These are phyloP conservation scores for Arthrobotrys musiformis DNA, from an alignment of 2,329 filamentous ascomycete species.

Conservation along the genomic window DNA sequence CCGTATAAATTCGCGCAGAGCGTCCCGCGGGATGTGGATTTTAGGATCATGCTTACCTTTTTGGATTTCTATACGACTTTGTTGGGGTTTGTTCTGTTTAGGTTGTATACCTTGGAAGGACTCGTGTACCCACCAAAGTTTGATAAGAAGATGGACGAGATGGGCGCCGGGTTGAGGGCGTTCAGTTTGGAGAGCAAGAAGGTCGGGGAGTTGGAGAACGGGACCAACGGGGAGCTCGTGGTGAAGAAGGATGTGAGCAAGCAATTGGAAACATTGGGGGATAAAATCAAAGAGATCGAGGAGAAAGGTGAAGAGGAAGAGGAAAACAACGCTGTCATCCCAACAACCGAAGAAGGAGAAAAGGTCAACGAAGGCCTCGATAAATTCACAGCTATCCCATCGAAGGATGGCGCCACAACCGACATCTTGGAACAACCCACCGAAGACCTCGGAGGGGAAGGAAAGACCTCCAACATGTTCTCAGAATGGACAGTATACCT, in stretches of 20 bases:
- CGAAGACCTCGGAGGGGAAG: slow-evolving; percentile 61
- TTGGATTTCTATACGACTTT: slow-evolving; percentile 98
- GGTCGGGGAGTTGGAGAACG: slow-evolving; percentile 51
- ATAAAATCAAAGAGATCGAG: slow-evolving; percentile 58
- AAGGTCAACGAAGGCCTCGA: slow-evolving; percentile 72
- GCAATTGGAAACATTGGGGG: slow-evolving; percentile 57
- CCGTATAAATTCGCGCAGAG: slow-evolving; percentile 98
- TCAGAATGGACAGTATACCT: slow-evolving; percentile 82
- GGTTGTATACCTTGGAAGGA: slow-evolving; percentile 88
- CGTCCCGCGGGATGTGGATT: slow-evolving; percentile 93
- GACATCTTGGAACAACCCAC: slow-evolving; percentile 85
- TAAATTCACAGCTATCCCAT: slow-evolving; percentile 78
- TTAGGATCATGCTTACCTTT: slow-evolving; percentile 99
- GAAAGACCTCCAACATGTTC: slow-evolving; percentile 63
- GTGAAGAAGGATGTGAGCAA: slow-evolving; percentile 57
- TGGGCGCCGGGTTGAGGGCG: slow-evolving; percentile 87
- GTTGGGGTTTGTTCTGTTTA: slow-evolving; percentile 94
- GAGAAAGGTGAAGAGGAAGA: slow-evolving; percentile 22
- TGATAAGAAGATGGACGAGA: slow-evolving; percentile 84
- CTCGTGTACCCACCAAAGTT: slow-evolving; percentile 97
- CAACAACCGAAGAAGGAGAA: slow-evolving; percentile 35
- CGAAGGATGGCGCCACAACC: slow-evolving; percentile 76
- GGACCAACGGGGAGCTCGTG: background rate
- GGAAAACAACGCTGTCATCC: background rate
- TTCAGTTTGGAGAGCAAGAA: slow-evolving; percentile 87